These are phyloP conservation scores for Aspergillus neoniger DNA, from an alignment of 2,329 filamentous ascomycete species.

Conservation along the genomic window DNA sequence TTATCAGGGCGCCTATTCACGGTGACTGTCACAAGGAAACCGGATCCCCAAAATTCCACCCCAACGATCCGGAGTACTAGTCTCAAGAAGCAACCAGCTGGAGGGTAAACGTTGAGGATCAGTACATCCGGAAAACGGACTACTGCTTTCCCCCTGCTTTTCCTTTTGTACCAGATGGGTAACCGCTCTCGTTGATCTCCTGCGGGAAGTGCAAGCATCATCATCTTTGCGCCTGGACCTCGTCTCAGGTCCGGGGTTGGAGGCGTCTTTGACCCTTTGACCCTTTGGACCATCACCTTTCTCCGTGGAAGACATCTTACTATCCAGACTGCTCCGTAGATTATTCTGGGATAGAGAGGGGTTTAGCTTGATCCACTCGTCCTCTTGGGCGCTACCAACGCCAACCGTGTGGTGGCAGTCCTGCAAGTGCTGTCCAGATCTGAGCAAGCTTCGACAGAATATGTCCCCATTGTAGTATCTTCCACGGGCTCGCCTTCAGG, in stretches of 20 bases:
- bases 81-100: neutral
- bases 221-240: constrained; percentile 16
- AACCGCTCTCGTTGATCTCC: constrained; percentile 13
- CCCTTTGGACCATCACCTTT: no score
- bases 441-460: neutral
- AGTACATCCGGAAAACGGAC: neutral
- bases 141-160: neutral
- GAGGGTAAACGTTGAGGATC: neutral
- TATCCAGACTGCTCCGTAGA: neutral
- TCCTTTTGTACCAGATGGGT: constrained; percentile 1
- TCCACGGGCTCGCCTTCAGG: neutral
- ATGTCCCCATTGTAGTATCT: neutral
- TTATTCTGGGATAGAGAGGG: neutral
- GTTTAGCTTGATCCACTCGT: constrained; percentile 16
- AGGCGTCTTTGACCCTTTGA: neutral
- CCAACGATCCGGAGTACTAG: neutral
- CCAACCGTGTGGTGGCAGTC: neutral
- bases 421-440: neutral
- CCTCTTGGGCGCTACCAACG: constrained; percentile 21
- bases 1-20: neutral
- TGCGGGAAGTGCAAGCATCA: constrained; percentile 1
- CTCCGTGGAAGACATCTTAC: neutral
- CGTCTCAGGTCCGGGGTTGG: constrained; percentile 3
- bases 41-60: neutral
- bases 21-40: constrained; percentile 1